A percentile compares a stretch with the other conserved stretches of the same genome.
Conservation (phyloP, 768 basidiomycete species). For the Suillus ampliporus region DNA sequence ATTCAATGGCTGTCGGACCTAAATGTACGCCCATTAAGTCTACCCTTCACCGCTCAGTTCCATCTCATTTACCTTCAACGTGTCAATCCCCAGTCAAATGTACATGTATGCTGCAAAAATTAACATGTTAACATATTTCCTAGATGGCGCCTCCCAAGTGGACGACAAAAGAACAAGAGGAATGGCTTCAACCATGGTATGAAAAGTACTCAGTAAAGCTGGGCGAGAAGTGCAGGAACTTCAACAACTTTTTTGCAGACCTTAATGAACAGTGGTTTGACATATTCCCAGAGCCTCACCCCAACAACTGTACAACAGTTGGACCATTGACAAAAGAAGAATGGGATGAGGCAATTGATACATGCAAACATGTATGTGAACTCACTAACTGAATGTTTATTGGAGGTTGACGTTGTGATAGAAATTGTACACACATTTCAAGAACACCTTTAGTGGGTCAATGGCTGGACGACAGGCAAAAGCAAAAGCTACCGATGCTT, state of each 20-base stretch:
- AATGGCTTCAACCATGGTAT: too few relatives aligned
- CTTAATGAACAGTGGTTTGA: not conserved
- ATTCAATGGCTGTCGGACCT: not conserved
- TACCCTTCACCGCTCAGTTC: not conserved
- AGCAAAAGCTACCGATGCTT: not conserved
- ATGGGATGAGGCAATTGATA: not conserved
- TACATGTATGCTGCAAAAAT: too few relatives aligned
- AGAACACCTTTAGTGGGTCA: not conserved
- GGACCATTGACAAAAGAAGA: not conserved
- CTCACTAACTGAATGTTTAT: not conserved
- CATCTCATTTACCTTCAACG: not conserved
- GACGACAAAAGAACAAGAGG: too few relatives aligned
- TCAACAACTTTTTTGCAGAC: too few relatives aligned
- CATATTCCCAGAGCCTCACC: not conserved
- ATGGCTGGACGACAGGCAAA: not conserved
- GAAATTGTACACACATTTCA: not conserved
- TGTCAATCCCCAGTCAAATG: not conserved
- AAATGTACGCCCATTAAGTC: not conserved
- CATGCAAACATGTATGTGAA: not conserved
- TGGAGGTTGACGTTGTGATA: not conserved
- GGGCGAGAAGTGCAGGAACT: too few relatives aligned
- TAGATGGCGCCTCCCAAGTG: too few relatives aligned
- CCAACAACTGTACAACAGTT: not conserved
- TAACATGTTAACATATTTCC: too few relatives aligned
- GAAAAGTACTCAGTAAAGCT: too few relatives aligned